phyloP scores from a whole-genome alignment of 2,329 filamentous ascomycete genomes.

The Chaetothyriales sp. region DNA sequence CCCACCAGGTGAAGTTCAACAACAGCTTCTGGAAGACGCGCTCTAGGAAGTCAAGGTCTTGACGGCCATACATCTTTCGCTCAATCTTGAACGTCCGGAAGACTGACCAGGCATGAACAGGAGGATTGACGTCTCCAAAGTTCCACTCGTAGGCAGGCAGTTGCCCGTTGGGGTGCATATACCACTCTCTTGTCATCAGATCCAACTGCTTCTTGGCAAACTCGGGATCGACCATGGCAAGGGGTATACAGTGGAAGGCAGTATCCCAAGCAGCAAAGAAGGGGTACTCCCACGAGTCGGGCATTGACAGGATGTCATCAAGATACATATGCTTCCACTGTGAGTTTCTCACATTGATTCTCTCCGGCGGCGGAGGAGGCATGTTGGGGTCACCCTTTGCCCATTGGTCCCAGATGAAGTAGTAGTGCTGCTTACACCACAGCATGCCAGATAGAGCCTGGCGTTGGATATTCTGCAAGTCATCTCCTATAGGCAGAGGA shows the following conservation, averaged over 20 bases:
- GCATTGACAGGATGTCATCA: constrained; percentile 93
- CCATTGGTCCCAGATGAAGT: constrained; percentile 97
- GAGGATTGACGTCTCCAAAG: constrained; percentile 91
- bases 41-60: constrained; percentile 90
- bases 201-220: constrained; percentile 98
- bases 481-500: constrained; percentile 82
- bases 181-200: constrained; percentile 92
- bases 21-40: constrained; percentile 91
- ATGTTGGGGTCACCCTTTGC: constrained; percentile 81
- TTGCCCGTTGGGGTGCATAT: constrained; percentile 95
- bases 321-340: constrained; percentile 93
- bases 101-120: constrained; percentile 88
- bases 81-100: constrained; percentile 98
- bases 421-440: constrained; percentile 95
- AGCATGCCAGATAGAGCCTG: constrained; percentile 94
- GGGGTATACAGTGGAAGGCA: constrained; percentile 87
- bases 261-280: constrained; percentile 98
- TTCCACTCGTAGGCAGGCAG: constrained; percentile 94
- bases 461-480: constrained; percentile 84
- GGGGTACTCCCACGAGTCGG: constrained; percentile 95
- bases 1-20: constrained; percentile 98
- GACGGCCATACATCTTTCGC: constrained; percentile 86
- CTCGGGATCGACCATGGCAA: constrained; percentile 94
- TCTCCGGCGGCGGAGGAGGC: constrained; percentile 65
- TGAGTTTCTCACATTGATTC: constrained; percentile 68